Evolutionary conservation across 371 early-diverging fungal genomes (phyloP).

Genomic region (Mortierella sp.): DNA sequence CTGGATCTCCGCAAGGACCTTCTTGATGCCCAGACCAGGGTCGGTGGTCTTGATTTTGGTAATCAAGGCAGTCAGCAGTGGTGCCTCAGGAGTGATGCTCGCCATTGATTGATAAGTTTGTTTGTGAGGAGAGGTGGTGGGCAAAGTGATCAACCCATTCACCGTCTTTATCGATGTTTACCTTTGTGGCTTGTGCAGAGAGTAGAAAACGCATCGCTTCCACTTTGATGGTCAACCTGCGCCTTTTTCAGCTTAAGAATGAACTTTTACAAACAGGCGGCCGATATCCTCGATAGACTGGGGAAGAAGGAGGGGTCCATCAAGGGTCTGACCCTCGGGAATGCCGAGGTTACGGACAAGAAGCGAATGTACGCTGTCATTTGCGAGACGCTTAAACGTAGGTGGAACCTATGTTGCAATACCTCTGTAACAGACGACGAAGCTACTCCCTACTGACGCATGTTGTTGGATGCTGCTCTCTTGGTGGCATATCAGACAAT

Average conservation of each 20-base stretch:
- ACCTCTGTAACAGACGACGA: background rate
- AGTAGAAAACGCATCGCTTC: too few species aligned
- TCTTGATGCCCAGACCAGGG: conserved; percentile 69
- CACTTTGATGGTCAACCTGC: too few species aligned
- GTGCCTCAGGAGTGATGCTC: conserved; percentile 50
- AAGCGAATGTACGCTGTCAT: conserved; percentile 90
- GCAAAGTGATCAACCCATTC: too few species aligned
- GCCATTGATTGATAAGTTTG: conserved; percentile 26
- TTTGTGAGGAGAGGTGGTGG: background rate
- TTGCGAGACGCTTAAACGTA: conserved; percentile 94
- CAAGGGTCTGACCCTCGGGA: conserved; percentile 81
- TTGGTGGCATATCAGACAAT: too few species aligned
- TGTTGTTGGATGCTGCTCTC: too few species aligned
- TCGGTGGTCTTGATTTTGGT: conserved; percentile 60
- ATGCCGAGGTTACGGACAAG: conserved; percentile 80
- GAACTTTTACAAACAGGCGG: conserved; percentile 85
- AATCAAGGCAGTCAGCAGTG: conserved; percentile 55
- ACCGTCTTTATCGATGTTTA: conserved; percentile 16
- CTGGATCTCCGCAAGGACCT: conserved; percentile 59
- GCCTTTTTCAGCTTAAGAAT: conserved; percentile 38
- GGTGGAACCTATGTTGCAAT: conserved; percentile 11
- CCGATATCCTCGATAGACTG: conserved; percentile 76
- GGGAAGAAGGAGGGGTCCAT: conserved; percentile 83
- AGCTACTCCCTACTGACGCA: background rate
- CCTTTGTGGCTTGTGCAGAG: conserved; percentile 27